Conservation (phyloP, 495 filamentous ascomycete genomes). For the Cercophora newfieldiana region DNA sequence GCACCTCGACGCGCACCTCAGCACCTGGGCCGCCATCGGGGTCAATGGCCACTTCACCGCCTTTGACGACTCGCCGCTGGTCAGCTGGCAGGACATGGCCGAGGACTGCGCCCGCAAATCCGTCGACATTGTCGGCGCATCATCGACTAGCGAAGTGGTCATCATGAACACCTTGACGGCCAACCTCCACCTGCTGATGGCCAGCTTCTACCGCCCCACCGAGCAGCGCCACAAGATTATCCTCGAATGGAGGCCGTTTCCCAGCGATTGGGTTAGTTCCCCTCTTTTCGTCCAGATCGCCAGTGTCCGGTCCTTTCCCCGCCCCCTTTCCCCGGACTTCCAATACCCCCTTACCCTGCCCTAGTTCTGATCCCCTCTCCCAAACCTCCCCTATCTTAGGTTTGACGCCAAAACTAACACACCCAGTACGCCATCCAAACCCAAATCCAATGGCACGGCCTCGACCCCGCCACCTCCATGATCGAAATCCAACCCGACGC, state of each 20-base stretch:
- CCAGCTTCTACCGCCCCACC: conserved; percentile 80
- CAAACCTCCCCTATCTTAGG: neutral
- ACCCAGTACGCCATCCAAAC: conserved; percentile 82
- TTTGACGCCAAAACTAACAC: conserved; percentile 9
- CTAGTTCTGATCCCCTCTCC: neutral
- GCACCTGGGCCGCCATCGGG: conserved; percentile 83
- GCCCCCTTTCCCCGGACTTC: neutral
- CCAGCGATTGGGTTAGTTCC: conserved; percentile 68
- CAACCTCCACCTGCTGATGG: conserved; percentile 86
- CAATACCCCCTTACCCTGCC: neutral
- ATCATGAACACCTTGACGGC: conserved; percentile 89
- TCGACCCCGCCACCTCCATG: conserved; percentile 65
- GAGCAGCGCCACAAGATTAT: conserved; percentile 78
- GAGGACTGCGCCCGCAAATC: conserved; percentile 67
- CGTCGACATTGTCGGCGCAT: conserved; percentile 78
- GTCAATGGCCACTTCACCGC: conserved; percentile 85
- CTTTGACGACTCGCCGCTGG: conserved; percentile 66
- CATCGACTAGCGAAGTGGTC: conserved; percentile 67
- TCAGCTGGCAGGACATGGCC: conserved; percentile 77
- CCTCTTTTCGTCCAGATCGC: too few relatives aligned
- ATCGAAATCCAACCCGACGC: conserved; percentile 62
- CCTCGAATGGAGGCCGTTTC: conserved; percentile 87
- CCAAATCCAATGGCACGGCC: conserved; percentile 72
- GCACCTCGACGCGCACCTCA: conserved; percentile 72
- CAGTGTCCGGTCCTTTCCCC: too few relatives aligned